Evolutionary conservation across 169 alveolate genomes (phyloP), one percentile per base, ranked within the genome.

Genomic region (Plasmodium adleri): DNA sequence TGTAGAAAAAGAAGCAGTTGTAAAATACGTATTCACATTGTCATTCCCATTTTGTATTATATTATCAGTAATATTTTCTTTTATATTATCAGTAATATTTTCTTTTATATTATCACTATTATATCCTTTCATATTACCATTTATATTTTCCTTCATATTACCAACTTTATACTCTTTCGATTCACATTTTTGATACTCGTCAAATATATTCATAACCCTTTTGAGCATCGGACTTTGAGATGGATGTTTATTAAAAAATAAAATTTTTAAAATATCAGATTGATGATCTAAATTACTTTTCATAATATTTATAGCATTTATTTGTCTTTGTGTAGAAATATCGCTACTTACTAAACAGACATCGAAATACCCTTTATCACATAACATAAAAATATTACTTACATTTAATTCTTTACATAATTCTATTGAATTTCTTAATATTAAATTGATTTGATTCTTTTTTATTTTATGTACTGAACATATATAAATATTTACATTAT

Each of bases 391-490:
- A 0, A 80, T 24, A 63, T 60, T 43, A 20, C 66, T 67, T 2
- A 80, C 15, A 49, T 67, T 80, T 56, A 80, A 50, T 64, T 80
- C 90, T 60, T 80, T 68, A 22, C 90, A 80, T 13, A 80, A 68
- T 32, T 68, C 72, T 9, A 32, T 50, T 3, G 24, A 56, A 80
- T 63, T 28, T 5, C 64, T 67, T 12, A 80, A 15, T 13, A 80
- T 13, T n/a, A 80, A 3, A 15, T 22, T 80, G 5, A 80, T 68
- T 28, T 80, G 80, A 66, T 80, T 80, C 22, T 80, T 80, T 24
- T 80, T 80, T n/a, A 80, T 72, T 68, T 80, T 80, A 80, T 80
- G 60, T 20, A 80, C 90, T 28, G 85, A 68, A 15, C 90, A 80
- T 43, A 70, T 45, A 68, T 80, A 80, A 28, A 80, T 80, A 22